Evolutionary conservation across 2,329 filamentous ascomycete genomes (phyloP).

Genomic region (Plectosphaerella sp.): DNA sequence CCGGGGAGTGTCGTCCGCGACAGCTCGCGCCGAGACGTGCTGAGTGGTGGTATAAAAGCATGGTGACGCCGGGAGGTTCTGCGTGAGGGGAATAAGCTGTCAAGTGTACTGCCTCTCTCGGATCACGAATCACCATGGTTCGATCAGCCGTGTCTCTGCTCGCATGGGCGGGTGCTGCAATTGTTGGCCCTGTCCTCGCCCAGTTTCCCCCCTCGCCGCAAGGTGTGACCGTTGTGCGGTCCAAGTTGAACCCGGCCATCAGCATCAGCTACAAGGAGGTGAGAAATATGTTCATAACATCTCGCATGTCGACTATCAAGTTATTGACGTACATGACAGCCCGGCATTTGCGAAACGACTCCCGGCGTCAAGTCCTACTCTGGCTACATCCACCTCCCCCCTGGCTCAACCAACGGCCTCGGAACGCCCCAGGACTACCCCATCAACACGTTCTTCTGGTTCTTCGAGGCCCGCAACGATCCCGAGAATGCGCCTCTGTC

Average conservation of each 20-base stretch:
- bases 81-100: not conserved
- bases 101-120: not conserved
- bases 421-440: slow-evolving; percentile 36
- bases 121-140: not conserved
- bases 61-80: not conserved
- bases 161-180: slow-evolving; percentile 16
- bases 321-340: slow-evolving; percentile 25
- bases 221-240: slow-evolving; percentile 41
- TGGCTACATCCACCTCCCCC: slow-evolving; percentile 53
- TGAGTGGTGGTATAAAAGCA: not conserved
- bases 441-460: slow-evolving; percentile 40
- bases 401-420: slow-evolving; percentile 23
- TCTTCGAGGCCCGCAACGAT: slow-evolving; percentile 21
- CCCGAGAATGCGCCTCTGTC: slow-evolving; percentile 32
- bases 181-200: slow-evolving; percentile 12
- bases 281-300: slow-evolving; percentile 7
- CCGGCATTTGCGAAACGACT: slow-evolving; percentile 48
- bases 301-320: not conserved
- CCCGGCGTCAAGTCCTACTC: slow-evolving; percentile 57
- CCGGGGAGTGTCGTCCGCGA: not conserved
- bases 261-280: slow-evolving; percentile 56
- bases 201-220: slow-evolving; percentile 18
- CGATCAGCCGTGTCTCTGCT: not conserved
- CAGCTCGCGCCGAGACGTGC: not conserved
- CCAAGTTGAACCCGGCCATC: slow-evolving; percentile 53